Base-by-base conservation (phyloP, 345 rosid genomes). In the Gossypium mustelinum region DNA sequence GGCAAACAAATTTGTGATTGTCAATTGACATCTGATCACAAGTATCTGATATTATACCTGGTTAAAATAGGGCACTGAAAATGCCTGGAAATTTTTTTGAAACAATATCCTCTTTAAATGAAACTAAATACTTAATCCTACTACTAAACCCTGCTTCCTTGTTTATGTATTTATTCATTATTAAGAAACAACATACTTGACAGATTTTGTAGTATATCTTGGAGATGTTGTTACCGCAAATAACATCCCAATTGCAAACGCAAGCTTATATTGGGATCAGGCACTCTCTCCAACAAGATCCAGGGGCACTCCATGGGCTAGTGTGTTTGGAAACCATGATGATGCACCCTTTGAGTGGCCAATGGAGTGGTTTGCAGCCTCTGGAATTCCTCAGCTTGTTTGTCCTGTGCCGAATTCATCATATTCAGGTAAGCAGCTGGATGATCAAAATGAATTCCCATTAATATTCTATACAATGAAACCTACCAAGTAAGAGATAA, bases 151-250 rank as follows among this genome's bases (percentile, higher is more conserved):
- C 17, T 44, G 17, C 70, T 44, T 12, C n/a, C 17, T 44, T 66
- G 17, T 44, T 20, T 66, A 65, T 18, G 70, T 18, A 65, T 18
- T 20, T 66, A 2, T 86, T 86, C 74, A 79, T 90, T 44, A 88
- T 89, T 73, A 94, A 97, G 68, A 92, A 90, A 85, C 97, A 41
- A 64, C 10, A 17, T 64, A 22, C 13, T 43, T 66, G 3, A 65
- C 86, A 94, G 98, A 87, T 87, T 90, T 92, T 70, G 97, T 90
- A 39, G 82, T 90, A 5, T 94, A 92, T 74, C 92, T 94, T 45
- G 98, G 98, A 75, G 97, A 92, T 86, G 90, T 94, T 4, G 79
- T 94, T 41, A 92, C 97, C 0, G 98, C 94, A 16, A 87, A 94
- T 80, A 92, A 89, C 83, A 83, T 94, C 58, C 78, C 88, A 47